Conservation (phyloP, 2,329 filamentous ascomycete species). For the Neofusicoccum ribis region DNA sequence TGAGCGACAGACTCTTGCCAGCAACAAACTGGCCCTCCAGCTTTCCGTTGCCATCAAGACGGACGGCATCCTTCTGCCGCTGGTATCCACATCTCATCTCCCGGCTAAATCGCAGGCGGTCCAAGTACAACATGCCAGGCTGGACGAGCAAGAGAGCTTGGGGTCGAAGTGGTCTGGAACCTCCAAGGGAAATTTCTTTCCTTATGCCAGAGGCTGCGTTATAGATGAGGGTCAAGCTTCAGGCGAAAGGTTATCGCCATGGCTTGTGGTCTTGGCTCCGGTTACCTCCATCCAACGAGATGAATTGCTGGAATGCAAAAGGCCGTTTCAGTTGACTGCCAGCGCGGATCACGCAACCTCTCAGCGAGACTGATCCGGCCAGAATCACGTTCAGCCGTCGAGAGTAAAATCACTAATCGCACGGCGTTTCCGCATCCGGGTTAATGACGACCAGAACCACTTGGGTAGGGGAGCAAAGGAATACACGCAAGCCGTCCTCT, state of each 20-base stretch:
- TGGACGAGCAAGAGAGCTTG: background rate
- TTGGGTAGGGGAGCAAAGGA: no score
- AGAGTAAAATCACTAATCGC: no score
- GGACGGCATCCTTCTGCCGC: background rate
- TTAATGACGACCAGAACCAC: no score
- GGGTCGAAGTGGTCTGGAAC: background rate
- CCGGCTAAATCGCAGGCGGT: background rate
- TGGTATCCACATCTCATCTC: background rate
- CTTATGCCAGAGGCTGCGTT: background rate
- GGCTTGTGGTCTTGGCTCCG: background rate
- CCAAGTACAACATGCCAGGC: background rate
- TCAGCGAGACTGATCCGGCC: no score
- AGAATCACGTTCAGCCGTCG: no score
- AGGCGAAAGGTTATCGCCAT: background rate
- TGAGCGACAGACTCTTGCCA: background rate
- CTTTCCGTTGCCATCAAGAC: background rate
- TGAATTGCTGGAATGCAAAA: no score
- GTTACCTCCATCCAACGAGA: no score
- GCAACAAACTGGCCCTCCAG: no score
- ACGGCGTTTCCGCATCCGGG: no score
- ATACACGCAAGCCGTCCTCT: no score
- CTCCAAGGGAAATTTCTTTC: background rate
- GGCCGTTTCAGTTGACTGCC: no score
- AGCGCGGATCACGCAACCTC: no score
- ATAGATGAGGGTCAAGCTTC: background rate